Conservation (phyloP, 306 rosid species). For the Astragalus membranaceus region DNA sequence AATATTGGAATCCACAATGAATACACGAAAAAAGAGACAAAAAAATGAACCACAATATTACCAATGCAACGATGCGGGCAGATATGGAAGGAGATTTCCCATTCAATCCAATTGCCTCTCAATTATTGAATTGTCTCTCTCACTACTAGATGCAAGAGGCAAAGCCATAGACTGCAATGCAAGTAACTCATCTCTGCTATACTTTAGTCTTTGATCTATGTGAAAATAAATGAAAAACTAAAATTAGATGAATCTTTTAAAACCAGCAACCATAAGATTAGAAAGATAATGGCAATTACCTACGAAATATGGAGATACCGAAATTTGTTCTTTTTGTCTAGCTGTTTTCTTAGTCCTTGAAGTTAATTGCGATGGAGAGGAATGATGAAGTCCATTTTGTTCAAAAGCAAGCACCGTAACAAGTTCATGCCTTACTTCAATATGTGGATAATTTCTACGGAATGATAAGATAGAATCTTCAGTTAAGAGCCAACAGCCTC, state of each 20-base stretch:
- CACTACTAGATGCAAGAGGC: conserved; percentile 21
- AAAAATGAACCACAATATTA: background rate
- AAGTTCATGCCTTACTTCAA: conserved; percentile 66
- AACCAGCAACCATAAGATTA: background rate
- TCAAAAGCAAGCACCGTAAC: conserved; percentile 26
- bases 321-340: conserved; percentile 22
- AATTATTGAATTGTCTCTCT: background rate
- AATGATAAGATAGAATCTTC: conserved; percentile 41
- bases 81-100: background rate
- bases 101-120: conserved; percentile 9
- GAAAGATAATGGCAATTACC: conserved; percentile 40
- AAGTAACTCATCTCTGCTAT: conserved; percentile 69
- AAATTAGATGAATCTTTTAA: conserved; percentile 9
- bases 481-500: conserved; percentile 90
- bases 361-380: conserved; percentile 36
- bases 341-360: conserved; percentile 29
- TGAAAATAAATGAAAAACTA: conserved; percentile 21
- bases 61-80: background rate
- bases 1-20: background rate
- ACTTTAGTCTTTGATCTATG: conserved; percentile 84
- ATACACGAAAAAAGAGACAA: background rate
- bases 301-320: conserved; percentile 40
- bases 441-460: conserved; percentile 55
- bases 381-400: conserved; percentile 22
- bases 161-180: conserved; percentile 41